phyloP scores from a whole-genome alignment of 2,329 filamentous ascomycete species.

The Lasiodiplodia hormozganensis region DNA sequence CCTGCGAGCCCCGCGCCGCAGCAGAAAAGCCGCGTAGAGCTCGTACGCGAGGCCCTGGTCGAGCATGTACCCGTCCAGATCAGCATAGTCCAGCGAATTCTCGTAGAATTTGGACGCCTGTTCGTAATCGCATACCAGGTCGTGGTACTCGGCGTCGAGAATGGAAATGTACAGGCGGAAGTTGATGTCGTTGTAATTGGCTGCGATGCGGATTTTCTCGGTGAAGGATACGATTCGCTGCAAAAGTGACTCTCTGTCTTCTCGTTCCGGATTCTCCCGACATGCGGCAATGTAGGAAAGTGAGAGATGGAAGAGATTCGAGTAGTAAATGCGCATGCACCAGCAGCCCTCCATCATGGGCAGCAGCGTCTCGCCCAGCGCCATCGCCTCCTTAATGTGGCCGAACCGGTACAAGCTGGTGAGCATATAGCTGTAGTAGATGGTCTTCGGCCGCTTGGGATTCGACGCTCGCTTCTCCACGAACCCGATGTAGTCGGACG shows the following conservation, averaged over 20 bases:
- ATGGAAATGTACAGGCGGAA: slow-evolving; percentile 74
- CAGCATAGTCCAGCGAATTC: slow-evolving; percentile 73
- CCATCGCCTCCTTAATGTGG: slow-evolving; percentile 50
- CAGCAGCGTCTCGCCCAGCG: slow-evolving; percentile 50
- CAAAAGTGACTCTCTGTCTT: slow-evolving; percentile 57
- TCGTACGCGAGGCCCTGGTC: slow-evolving; percentile 78
- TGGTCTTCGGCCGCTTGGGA: slow-evolving; percentile 67
- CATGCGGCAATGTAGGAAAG: slow-evolving; percentile 50
- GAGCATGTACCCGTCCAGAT: slow-evolving; percentile 69
- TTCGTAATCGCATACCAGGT: slow-evolving; percentile 62
- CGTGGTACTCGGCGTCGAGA: slow-evolving; percentile 72
- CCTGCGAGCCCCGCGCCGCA: slow-evolving; percentile 68
- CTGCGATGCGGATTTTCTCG: slow-evolving; percentile 69
- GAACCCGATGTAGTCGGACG: slow-evolving; percentile 61
- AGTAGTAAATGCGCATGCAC: slow-evolving; percentile 52
- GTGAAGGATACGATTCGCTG: slow-evolving; percentile 62
- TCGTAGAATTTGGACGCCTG: slow-evolving; percentile 71
- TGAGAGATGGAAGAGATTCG: slow-evolving; percentile 52
- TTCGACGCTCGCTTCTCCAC: slow-evolving; percentile 59
- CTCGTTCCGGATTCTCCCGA: slow-evolving; percentile 44
- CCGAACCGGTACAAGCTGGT: slow-evolving; percentile 53
- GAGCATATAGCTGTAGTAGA: slow-evolving; percentile 68
- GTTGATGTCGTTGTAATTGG: slow-evolving; percentile 70
- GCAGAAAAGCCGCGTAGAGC: slow-evolving; percentile 74
- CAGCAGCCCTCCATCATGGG: slow-evolving; percentile 52